Base-by-base conservation (phyloP, 139 green algal genomes). In the Pleodorina starrii region DNA sequence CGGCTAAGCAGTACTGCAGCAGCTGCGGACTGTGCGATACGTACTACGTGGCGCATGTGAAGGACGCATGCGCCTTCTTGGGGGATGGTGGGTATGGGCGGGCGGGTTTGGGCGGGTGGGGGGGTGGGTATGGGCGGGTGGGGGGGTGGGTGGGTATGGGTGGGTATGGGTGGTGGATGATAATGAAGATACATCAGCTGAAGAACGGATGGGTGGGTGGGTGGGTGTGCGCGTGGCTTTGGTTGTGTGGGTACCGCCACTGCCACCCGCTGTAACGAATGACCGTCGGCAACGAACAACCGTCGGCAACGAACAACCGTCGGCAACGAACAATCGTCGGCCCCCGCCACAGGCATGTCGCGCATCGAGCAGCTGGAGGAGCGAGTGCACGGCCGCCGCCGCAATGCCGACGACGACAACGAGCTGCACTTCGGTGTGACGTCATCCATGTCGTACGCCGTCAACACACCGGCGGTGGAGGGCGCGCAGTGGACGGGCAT, bases 401-500 rank as follows among this genome's bases (percentile, higher is more conserved):
- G 97, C 40, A 84, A 97, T 81, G 32, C 94, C 29, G 63, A 90
- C 14, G 91, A 93, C 69, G 88, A 96, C 63, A 93, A 99, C 75
- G 97, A 99, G 84, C 87, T 97, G 73, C 92, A 93, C 19, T 98
- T 99, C 95, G 97, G 97, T 0, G 90, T 94, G 29, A 68, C 71
- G 36, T 11, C 76, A 43, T 57, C 86, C 29, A 90, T 97, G 90
- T 50, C 98, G 77, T 99, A 98, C 60, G 97, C 96, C 16, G 81
- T 90, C 29, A 96, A 95, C 44, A 44, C 51, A 19, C 95, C 96
- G 3, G 63, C 89, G 16, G 85, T 99, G 27, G 38, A 93, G 25
- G 97, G 97, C 0, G 97, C 97, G 23, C 98, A 99, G 93, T 99
- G 98, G 98, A 99, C 98, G 5, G 98, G 98, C 21, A 94, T 99